phyloP scores from a whole-genome alignment of 2,329 filamentous ascomycete species.

The Alternaria panax region DNA sequence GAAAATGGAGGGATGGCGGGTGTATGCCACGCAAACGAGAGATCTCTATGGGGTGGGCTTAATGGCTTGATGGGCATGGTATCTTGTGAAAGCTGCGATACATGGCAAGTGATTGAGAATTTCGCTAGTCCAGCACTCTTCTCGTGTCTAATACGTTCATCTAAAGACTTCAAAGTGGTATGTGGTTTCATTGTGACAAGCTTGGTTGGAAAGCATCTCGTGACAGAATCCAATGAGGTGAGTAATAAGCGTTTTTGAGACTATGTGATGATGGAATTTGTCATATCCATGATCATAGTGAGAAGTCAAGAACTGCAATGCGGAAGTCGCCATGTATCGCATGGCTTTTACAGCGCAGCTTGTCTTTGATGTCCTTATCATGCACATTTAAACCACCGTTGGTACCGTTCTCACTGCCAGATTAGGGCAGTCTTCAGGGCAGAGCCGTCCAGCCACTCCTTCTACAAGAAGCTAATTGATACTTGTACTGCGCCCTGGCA shows the following conservation, averaged over 20 bases:
- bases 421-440: background rate
- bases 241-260: background rate
- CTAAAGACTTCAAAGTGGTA: background rate
- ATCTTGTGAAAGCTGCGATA: background rate
- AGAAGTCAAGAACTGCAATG: background rate
- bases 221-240: background rate
- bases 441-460: background rate
- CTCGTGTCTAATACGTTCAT: too few relatives aligned
- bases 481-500: background rate
- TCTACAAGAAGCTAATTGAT: background rate
- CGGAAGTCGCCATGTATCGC: background rate
- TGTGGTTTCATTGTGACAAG: background rate
- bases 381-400: background rate
- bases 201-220: background rate
- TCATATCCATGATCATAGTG: background rate
- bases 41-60: too few relatives aligned
- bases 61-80: background rate
- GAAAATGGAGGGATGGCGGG: background rate
- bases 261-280: background rate
- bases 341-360: background rate
- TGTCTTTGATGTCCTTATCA: background rate
- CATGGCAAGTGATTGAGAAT: background rate
- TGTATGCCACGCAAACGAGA: background rate
- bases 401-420: background rate
- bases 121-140: too few relatives aligned